A percentile compares a stretch with the other conserved stretches of the same genome.
phyloP scores from a whole-genome alignment of 805 yeast genomes.

The Cyberlindnera americana region DNA sequence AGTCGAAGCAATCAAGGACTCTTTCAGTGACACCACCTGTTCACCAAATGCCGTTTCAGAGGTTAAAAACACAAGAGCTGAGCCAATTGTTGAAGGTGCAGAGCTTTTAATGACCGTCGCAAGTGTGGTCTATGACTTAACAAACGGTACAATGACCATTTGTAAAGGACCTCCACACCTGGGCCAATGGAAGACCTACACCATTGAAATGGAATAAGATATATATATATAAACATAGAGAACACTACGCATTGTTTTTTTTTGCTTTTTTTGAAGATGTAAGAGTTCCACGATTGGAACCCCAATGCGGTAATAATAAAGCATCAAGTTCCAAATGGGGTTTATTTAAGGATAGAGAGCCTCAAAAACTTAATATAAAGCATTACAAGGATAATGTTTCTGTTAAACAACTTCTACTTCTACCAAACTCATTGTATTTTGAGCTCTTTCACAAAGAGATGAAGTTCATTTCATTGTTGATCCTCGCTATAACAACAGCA shows the following conservation, averaged over 20 bases:
- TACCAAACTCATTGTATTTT: too few species aligned
- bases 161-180: slow-evolving; percentile 31
- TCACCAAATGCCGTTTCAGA: slow-evolving; percentile 16
- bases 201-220: slow-evolving; percentile 7
- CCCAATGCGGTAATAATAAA: slow-evolving; percentile 16
- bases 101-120: slow-evolving; percentile 17
- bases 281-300: slow-evolving; percentile 11
- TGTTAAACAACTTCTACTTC: too few species aligned
- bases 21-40: slow-evolving; percentile 11
- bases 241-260: too few species aligned
- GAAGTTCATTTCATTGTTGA: neutral
- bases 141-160: slow-evolving; percentile 16
- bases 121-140: slow-evolving; percentile 14
- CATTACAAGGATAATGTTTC: slow-evolving; percentile 8
- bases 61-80: slow-evolving; percentile 15
- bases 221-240: too few species aligned
- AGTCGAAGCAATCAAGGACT: slow-evolving; percentile 6
- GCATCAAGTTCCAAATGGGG: neutral
- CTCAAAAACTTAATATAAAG: neutral
- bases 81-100: slow-evolving; percentile 9
- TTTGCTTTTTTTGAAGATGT: too few species aligned
- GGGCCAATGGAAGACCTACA: slow-evolving; percentile 41
- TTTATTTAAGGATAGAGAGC: too few species aligned
- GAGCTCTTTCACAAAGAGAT: neutral
- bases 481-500: too few species aligned